Base-by-base conservation (phyloP, 352 stramenopile species). In the Phytophthora cryptogea region DNA sequence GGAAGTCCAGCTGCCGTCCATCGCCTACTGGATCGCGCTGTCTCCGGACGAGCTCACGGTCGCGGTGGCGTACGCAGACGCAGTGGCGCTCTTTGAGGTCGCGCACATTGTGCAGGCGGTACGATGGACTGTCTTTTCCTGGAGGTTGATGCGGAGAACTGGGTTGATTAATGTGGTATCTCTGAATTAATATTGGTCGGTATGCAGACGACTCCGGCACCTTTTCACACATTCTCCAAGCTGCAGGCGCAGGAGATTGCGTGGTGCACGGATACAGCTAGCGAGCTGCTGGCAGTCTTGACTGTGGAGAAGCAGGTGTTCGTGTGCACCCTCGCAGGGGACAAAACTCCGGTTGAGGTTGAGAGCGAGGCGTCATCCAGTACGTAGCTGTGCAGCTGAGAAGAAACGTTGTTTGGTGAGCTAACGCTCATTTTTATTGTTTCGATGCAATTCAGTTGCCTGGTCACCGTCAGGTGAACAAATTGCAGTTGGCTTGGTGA, bases 61-160 rank as follows among this genome's bases (percentile, higher is more conserved):
- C 16, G 80, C 80, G 11, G 80, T 85, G 14, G 75, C 73, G 4
- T 89, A 83, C 41, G 77, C 64, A 37, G 54, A 74, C 8, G 44
- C 57, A 4, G 54, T 89, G 8, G 72, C 75, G 14, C 54, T 89
- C 11, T 91, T 78, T 60, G 78, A 91, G 66, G 72, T 88, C 14
- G 77, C 78, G 4, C 67, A 71, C 33, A 72, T 89, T 49, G 28
- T 76, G 8, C 54, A 76, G n/a, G 70, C 66, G 76, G 79, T 89
- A 68, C 32, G 76, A 42, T 27, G 14, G 36, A 7, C 9, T 28
- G 42, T 46, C 50, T 36, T 30, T 41, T 10, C 8, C 32, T 37
- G 1, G 32, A 37, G 32, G 2, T 37, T n/a, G 8, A 14, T n/a
- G 5, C 32, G 11, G 8, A n/a, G 8, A 10, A 37, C 32, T 37